Conservation (phyloP, 176 grass and related monocot species). For the Puya raimondii region DNA sequence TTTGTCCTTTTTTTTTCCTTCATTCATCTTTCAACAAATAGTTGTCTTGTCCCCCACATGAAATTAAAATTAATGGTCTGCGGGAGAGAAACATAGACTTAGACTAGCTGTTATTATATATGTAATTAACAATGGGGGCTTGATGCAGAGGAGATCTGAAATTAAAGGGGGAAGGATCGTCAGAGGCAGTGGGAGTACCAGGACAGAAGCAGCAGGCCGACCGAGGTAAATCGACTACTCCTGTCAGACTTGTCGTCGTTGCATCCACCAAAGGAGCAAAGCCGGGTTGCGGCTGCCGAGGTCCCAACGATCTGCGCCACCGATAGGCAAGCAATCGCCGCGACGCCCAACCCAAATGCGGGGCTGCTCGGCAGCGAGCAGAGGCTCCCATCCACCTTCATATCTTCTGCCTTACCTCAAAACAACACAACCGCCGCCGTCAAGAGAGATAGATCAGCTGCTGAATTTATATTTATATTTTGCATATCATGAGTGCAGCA, state of each 20-base stretch:
- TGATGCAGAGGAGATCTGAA: neutral
- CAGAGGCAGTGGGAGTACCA: conserved; percentile 35
- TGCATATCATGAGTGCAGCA: neutral
- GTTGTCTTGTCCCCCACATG: too few relatives aligned
- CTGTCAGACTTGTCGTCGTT: neutral
- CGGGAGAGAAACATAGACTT: too few relatives aligned
- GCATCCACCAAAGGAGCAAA: neutral
- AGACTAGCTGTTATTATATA: too few relatives aligned
- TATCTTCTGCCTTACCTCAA: conserved; percentile 39
- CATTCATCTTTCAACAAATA: too few relatives aligned
- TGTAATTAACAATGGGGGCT: too few relatives aligned
- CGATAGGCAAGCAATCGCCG: conserved; percentile 56
- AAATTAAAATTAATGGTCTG: too few relatives aligned
- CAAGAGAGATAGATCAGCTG: too few relatives aligned
- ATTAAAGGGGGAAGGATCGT: neutral
- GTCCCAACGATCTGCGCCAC: conserved; percentile 72
- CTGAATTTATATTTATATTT: too few relatives aligned
- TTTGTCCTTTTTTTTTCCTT: too few relatives aligned
- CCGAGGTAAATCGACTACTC: conserved; percentile 17
- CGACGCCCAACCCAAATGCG: conserved; percentile 68
- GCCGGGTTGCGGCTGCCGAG: conserved; percentile 19
- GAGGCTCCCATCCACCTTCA: conserved; percentile 83
- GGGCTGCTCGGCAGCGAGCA: conserved; percentile 73
- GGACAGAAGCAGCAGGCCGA: conserved; percentile 37
- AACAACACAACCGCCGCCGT: too few relatives aligned